Base-by-base conservation (phyloP, 2,329 filamentous ascomycete genomes). In the Ophiostoma perfectum region DNA sequence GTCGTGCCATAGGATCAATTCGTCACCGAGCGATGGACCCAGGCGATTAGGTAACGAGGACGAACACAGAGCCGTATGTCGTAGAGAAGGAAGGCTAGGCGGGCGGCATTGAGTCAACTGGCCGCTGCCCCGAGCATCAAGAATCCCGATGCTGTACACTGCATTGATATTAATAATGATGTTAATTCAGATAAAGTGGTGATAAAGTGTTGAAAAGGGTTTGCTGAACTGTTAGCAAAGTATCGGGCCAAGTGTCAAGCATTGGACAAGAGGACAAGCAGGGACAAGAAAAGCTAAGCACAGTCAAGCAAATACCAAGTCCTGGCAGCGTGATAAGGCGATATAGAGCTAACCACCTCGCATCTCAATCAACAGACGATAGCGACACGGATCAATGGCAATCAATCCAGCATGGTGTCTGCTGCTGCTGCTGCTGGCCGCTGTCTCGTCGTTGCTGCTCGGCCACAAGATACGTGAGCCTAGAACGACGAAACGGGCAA, bases 1-100 rank as follows among this genome's bases (percentile, higher is more conserved):
- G 65, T 67, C 70, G 65, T 71, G 64, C 70, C 68, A 69, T 69
- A 70, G 65, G 68, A 58, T 68, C 70, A 67, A 71, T 68, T 41
- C 55, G 68, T 68, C 62, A 70, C 65, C 65, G 68, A 71, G 18
- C 52, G 49, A 55, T 14, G 49, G 49, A 27, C 49, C 49, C 49
- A 27, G 27, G 27, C 27, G 18, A 55, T 55, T 55, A 55, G 18
- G 49, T 55, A 55, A 55, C 49, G 7, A 55, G 49, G 27, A 27
- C 27, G 27, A 27, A 27, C 27, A 27, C 27, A 27, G 27, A 27
- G 27, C 27, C 27, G 27, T 27, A 27, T 27, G 27, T 27, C 27
- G 27, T 27, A 27, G 27, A 27, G 27, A 27, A 27, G 27, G 27
- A 27, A 27, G 27, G 27, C 27, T 27, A 27, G 27, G 27, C 27